Base-by-base conservation (phyloP, 768 basidiomycete species). In the Mycena galericulata region DNA sequence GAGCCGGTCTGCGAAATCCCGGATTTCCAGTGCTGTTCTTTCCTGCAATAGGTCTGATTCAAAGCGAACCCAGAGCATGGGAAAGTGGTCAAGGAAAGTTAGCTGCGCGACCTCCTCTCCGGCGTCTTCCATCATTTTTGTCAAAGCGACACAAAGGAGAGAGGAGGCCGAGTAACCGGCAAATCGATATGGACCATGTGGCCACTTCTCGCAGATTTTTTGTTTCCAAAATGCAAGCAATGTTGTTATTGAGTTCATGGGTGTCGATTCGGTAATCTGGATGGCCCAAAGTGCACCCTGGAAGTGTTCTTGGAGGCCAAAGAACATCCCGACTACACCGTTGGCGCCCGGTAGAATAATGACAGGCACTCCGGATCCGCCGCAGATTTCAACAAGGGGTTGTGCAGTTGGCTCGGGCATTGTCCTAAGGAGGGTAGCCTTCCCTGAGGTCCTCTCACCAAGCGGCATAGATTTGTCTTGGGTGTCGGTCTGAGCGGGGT, bases 101-200 rank as follows among this genome's bases (percentile, higher is more conserved):
- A 72, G 62, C 43, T 63, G 45, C 8, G 47, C 1, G 18, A 72
- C 61, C 10, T 62, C 45, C 40, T 72, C 59, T 2, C 64, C 67
- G 29, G 43, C 40, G 18, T 65, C 67, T 40, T 72, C 67, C 53
- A 72, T 1, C 26, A 69, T 11, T 20, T 66, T 65, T 1, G 50
- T 36, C 30, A 72, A 26, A 17, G 58, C 47, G 30, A 69, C 58
- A 10, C 46, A 32, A 29, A 30, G 26, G 14, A 72, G 34, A 11
- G 24, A 14, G 20, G 68, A 59, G 20, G 26, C 64, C 5, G 38
- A 65, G 41, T 29, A 72, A 0, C 40, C 62, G 26, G 62, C 68
- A 36, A 72, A 15, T 4, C 60, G 41, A 54, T 72, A 69, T 1
- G 71, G 71, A 5, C 71, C 71, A 4, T 50, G 34, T 8, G 71